Evolutionary conservation across 2,329 filamentous ascomycete genomes (phyloP).

Genomic region (Beauveria scarabaeidicola): DNA sequence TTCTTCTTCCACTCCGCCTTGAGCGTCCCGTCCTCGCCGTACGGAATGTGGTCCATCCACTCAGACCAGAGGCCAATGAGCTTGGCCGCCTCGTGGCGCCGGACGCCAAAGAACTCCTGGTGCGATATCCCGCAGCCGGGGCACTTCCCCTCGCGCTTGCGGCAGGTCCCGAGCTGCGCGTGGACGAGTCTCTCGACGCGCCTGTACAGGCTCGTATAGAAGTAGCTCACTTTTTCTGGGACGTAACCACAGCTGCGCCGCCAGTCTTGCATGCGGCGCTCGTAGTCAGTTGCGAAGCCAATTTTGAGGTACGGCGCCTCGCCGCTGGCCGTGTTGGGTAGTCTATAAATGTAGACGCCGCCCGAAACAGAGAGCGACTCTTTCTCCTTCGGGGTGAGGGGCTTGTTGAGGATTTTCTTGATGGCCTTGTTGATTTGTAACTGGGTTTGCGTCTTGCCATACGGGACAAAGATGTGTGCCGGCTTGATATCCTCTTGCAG

Average conservation of each 20-base stretch:
- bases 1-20: conserved; percentile 17
- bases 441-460: conserved; percentile 3
- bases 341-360: conserved; percentile 20
- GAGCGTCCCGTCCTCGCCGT: conserved; percentile 19
- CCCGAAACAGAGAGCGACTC: conserved; percentile 10
- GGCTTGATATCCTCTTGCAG: background rate
- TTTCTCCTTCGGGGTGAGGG: background rate
- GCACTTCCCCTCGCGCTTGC: conserved; percentile 19
- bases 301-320: conserved; percentile 22
- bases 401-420: too few species aligned
- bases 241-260: conserved; percentile 19
- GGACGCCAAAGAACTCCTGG: conserved; percentile 23
- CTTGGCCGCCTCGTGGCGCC: conserved; percentile 11
- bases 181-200: conserved; percentile 24
- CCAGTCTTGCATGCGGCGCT: conserved; percentile 19
- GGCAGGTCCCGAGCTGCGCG: conserved; percentile 18
- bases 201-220: conserved; percentile 15
- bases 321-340: conserved; percentile 14
- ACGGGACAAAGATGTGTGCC: conserved; percentile 17
- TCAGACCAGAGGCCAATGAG: conserved; percentile 19
- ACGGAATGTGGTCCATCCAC: conserved; percentile 22
- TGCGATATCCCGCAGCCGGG: conserved; percentile 17
- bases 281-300: conserved; percentile 18
- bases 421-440: conserved; percentile 15
- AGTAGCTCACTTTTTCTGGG: conserved; percentile 13